Percentiles rank a stretch among this genome's conserved stretches.
These are phyloP conservation scores for Artemisia tridentata DNA, from an alignment of 129 eudicot genomes.

Conservation along the genomic window DNA sequence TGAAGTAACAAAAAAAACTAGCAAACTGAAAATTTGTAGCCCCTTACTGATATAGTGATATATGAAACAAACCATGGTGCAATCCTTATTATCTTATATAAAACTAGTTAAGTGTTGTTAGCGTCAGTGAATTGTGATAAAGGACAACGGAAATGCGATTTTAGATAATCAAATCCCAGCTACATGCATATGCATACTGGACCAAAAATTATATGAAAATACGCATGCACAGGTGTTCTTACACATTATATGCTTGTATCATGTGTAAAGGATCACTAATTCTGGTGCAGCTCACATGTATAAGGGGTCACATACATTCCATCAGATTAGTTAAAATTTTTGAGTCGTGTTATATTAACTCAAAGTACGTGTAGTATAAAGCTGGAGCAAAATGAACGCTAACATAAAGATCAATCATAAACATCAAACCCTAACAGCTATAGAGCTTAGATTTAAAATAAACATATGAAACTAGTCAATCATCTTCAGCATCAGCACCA, in stretches of 20 bases:
- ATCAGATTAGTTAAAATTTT: too few relatives aligned
- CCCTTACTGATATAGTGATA: constrained; percentile 14
- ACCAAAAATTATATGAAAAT: background rate
- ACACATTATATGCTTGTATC: constrained; percentile 6
- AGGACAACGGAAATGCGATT: constrained; percentile 11
- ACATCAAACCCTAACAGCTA: background rate
- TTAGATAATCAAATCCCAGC: constrained; percentile 9
- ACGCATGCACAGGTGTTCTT: constrained; percentile 4
- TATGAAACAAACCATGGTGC: constrained; percentile 3
- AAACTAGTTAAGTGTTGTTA: background rate
- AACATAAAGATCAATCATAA: background rate
- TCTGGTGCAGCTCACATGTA: too few relatives aligned
- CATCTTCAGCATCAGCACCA: constrained; percentile 10
- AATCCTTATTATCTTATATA: background rate
- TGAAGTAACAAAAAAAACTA: background rate
- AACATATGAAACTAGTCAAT: background rate
- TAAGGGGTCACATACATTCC: too few relatives aligned
- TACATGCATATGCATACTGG: background rate
- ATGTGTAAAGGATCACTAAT: background rate
- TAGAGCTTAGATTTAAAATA: background rate
- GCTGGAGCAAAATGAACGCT: background rate
- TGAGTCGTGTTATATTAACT: too few relatives aligned
- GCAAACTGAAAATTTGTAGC: background rate
- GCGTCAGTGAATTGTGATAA: background rate
- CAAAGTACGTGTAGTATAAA: too few relatives aligned